A percentile compares a stretch with the other conserved stretches of the same genome.
Conservation (phyloP, 257 asterid species). For the Nicotiana undulata region DNA sequence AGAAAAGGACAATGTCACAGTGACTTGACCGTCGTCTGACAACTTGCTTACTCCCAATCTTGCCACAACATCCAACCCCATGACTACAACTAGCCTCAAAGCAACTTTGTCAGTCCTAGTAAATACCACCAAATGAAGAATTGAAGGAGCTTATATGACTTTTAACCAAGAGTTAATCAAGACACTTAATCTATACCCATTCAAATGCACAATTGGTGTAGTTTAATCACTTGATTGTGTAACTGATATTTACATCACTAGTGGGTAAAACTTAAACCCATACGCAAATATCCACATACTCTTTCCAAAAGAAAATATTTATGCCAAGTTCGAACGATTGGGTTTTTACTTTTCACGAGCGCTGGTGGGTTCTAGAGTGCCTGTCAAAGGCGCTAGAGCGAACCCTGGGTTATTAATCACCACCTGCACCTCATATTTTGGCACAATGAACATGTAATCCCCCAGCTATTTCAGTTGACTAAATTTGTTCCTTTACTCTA, state of each 20-base stretch:
- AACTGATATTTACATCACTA: not conserved
- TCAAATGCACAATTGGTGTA: too few relatives aligned
- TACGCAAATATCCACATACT: not conserved
- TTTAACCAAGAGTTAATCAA: too few relatives aligned
- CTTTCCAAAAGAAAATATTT: not conserved
- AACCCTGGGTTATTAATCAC: not conserved
- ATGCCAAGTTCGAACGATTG: not conserved
- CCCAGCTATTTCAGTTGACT: not conserved
- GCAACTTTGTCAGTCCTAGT: too few relatives aligned
- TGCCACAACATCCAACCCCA: not conserved
- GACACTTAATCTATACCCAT: too few relatives aligned
- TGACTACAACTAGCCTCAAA: not conserved
- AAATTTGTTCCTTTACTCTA: too few relatives aligned
- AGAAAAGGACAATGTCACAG: not conserved
- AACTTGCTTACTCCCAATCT: not conserved
- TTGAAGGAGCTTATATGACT: too few relatives aligned
- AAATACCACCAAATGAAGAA: too few relatives aligned
- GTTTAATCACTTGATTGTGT: not conserved
- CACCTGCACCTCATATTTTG: too few relatives aligned
- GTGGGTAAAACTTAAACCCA: not conserved
- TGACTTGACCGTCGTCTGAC: conserved; percentile 3
- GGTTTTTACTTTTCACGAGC: not conserved
- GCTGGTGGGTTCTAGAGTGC: not conserved
- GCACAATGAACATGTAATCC: too few relatives aligned
- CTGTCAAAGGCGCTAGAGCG: not conserved